Conservation (phyloP, 768 basidiomycete species). For the Cystoderma amianthinum region DNA sequence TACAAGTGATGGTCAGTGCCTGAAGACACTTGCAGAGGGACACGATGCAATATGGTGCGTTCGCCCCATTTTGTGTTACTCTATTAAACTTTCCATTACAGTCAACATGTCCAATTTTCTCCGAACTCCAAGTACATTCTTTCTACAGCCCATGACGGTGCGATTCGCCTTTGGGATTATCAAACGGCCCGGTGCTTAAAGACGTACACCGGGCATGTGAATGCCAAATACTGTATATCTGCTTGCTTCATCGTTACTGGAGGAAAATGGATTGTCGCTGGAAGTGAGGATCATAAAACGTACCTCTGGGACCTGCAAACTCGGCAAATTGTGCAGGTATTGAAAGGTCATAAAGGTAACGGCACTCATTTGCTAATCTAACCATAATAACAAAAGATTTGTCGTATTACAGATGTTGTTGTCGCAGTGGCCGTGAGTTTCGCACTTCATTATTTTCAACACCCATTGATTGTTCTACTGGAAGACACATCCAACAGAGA, state of each 20-base stretch:
- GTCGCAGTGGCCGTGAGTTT: conserved; percentile 68
- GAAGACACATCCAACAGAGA: conserved; percentile 80
- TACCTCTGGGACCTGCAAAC: conserved; percentile 91
- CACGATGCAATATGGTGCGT: conserved; percentile 76
- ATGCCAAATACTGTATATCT: conserved; percentile 78
- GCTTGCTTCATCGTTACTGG: conserved; percentile 82
- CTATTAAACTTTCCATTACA: conserved; percentile 17
- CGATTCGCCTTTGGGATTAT: conserved; percentile 93
- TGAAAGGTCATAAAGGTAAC: conserved; percentile 71
- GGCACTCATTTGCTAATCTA: conserved; percentile 8
- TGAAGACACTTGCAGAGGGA: conserved; percentile 92
- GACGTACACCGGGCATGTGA: conserved; percentile 80
- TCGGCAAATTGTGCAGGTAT: conserved; percentile 74
- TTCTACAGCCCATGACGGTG: conserved; percentile 88
- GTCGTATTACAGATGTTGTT: conserved; percentile 48
- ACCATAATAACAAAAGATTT: conserved; percentile 3
- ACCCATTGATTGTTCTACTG: conserved; percentile 5
- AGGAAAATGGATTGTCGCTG: conserved; percentile 86
- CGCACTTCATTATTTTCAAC: conserved; percentile 1
- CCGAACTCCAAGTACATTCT: conserved; percentile 95
- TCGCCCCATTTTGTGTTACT: too few relatives aligned
- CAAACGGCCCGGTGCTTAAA: conserved; percentile 87
- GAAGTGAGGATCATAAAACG: conserved; percentile 85
- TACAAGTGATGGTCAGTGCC: conserved; percentile 84
- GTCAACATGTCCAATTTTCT: conserved; percentile 90